These are phyloP conservation scores for Beauveria australis DNA, from an alignment of 2,329 filamentous ascomycete species.

Conservation along the genomic window DNA sequence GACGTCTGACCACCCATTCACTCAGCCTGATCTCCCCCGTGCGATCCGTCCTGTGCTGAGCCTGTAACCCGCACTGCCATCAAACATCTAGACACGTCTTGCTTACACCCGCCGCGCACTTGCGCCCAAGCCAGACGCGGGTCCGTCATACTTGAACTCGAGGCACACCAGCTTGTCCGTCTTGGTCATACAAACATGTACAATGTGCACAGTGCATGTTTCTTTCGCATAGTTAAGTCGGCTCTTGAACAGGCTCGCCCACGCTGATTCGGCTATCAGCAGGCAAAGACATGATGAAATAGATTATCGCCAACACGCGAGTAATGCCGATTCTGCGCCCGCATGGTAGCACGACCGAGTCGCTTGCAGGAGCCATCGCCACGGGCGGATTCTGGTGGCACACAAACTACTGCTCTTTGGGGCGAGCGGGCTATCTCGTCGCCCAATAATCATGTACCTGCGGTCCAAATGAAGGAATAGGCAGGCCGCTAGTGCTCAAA, in stretches of 20 bases:
- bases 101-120: not conserved
- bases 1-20: not conserved
- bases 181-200: not conserved
- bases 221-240: not conserved
- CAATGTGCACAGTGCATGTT: not conserved
- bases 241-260: not conserved
- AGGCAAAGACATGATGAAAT: no score
- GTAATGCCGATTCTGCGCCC: no score
- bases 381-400: not conserved
- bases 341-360: not conserved
- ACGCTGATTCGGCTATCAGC: no score
- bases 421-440: not conserved
- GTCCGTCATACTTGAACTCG: not conserved
- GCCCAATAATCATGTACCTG: constrained; percentile 7
- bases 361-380: not conserved
- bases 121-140: not conserved
- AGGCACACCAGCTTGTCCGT: not conserved
- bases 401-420: not conserved
- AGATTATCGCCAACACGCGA: no score
- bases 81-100: not conserved
- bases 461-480: constrained; percentile 10
- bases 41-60: not conserved
- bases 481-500: constrained; percentile 2
- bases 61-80: not conserved
- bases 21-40: not conserved